Conservation (phyloP, 805 yeast species). For the Candida railenensis region DNA sequence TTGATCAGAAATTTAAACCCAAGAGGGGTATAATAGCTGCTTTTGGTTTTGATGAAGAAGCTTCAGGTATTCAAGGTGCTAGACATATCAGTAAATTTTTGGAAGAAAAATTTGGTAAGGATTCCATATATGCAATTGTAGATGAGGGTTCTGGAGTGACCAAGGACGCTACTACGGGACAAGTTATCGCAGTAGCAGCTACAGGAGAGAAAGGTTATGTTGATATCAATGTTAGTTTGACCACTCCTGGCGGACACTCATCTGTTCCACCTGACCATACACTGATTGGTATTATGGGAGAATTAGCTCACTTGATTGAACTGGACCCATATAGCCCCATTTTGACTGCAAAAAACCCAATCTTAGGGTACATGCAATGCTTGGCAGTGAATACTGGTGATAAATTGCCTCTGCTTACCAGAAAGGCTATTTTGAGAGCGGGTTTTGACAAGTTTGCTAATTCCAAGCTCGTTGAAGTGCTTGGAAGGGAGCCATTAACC, state of each 20-base stretch:
- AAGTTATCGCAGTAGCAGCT: constrained; percentile 51
- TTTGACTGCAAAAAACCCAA: constrained; percentile 58
- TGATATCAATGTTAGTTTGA: constrained; percentile 43
- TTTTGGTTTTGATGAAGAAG: constrained; percentile 82
- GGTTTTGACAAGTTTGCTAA: constrained; percentile 33
- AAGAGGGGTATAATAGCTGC: constrained; percentile 61
- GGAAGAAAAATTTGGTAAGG: constrained; percentile 53
- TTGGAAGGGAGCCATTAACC: constrained; percentile 15
- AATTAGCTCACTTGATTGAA: constrained; percentile 58
- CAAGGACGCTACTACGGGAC: constrained; percentile 42
- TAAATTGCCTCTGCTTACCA: constrained; percentile 18
- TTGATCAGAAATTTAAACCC: constrained; percentile 52
- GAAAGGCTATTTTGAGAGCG: constrained; percentile 33
- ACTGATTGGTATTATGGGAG: constrained; percentile 69
- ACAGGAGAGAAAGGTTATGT: constrained; percentile 51
- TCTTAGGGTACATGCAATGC: constrained; percentile 57
- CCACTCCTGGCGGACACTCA: constrained; percentile 77
- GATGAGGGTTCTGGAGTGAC: constrained; percentile 60
- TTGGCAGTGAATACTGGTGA: constrained; percentile 49
- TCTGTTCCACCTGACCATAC: constrained; percentile 83
- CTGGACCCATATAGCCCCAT: constrained; percentile 49
- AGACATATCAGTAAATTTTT: constrained; percentile 45
- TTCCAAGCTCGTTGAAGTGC: constrained; percentile 17
- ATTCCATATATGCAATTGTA: constrained; percentile 60
- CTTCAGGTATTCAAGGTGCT: constrained; percentile 66